Evolutionary conservation across 2,329 filamentous ascomycete species (phyloP).

Genomic region (Fusarium scirpi): DNA sequence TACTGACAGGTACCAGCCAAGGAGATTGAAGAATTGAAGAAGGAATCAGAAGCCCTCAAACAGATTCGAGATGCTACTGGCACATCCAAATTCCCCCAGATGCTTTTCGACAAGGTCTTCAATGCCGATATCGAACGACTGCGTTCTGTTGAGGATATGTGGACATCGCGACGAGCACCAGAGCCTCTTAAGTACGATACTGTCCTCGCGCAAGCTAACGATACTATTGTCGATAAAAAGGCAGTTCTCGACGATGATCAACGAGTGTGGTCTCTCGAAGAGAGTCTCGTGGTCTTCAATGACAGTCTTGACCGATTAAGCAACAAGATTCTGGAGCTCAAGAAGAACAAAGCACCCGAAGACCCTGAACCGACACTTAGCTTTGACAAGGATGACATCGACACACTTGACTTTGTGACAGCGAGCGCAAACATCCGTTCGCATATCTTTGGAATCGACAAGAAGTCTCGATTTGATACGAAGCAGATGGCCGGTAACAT

Average conservation of each 20-base stretch:
- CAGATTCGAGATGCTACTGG: conserved; percentile 85
- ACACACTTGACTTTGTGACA: conserved; percentile 94
- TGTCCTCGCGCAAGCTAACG: conserved; percentile 65
- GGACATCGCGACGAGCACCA: conserved; percentile 84
- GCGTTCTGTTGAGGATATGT: conserved; percentile 93
- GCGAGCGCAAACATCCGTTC: conserved; percentile 92
- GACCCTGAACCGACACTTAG: conserved; percentile 74
- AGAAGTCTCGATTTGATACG: conserved; percentile 92
- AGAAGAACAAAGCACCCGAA: conserved; percentile 60
- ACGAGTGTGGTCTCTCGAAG: conserved; percentile 80
- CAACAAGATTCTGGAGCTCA: conserved; percentile 75
- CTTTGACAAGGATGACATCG: conserved; percentile 97
- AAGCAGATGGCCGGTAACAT: conserved; percentile 99
- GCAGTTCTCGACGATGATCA: conserved; percentile 75
- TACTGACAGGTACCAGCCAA: conserved; percentile 57
- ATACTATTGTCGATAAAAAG: conserved; percentile 64
- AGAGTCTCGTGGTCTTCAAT: conserved; percentile 88
- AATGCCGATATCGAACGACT: conserved; percentile 84
- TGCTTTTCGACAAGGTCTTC: conserved; percentile 95
- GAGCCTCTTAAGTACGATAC: conserved; percentile 77
- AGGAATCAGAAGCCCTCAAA: conserved; percentile 86
- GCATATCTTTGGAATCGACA: conserved; percentile 87
- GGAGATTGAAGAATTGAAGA: conserved; percentile 88
- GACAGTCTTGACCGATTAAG: conserved; percentile 85
- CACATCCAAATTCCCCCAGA: conserved; percentile 78